These are phyloP conservation scores for Lablab purpureus DNA, from an alignment of 306 rosid genomes.

Conservation along the genomic window DNA sequence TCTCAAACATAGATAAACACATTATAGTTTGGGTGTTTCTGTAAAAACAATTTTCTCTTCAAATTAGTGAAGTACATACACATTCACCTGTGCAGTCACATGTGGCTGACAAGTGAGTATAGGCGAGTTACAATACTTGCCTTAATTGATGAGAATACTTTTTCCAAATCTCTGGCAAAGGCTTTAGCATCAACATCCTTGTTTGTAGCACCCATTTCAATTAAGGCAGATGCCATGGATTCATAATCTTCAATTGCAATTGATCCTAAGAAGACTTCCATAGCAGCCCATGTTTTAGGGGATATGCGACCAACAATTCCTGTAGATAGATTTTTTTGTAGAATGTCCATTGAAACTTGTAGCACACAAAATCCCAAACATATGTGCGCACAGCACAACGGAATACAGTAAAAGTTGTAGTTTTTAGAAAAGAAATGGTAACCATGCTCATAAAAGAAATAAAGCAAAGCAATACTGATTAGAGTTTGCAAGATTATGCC, in stretches of 20 bases:
- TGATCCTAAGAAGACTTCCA: constrained; percentile 93
- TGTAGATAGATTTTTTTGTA: constrained; percentile 42
- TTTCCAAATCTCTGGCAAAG: constrained; percentile 82
- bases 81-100: background rate
- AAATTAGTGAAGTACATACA: constrained; percentile 1
- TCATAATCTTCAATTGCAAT: constrained; percentile 88
- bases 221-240: constrained; percentile 90
- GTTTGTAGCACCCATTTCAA: constrained; percentile 95
- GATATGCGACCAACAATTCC: constrained; percentile 97
- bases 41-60: constrained; percentile 8
- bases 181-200: constrained; percentile 72
- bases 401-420: background rate
- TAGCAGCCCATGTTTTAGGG: constrained; percentile 94
- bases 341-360: constrained; percentile 27
- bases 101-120: background rate
- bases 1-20: background rate
- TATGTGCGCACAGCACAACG: background rate
- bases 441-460: background rate
- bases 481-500: constrained; percentile 22
- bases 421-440: background rate
- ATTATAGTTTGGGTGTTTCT: constrained; percentile 10
- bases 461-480: constrained; percentile 2
- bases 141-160: constrained; percentile 86
- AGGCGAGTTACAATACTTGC: constrained; percentile 54
- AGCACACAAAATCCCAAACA: background rate